Evolutionary conservation across 192 early-diverging fungal species (phyloP), one percentile per base, ranked within the genome.

Genomic region (Umbelopsis sp.): DNA sequence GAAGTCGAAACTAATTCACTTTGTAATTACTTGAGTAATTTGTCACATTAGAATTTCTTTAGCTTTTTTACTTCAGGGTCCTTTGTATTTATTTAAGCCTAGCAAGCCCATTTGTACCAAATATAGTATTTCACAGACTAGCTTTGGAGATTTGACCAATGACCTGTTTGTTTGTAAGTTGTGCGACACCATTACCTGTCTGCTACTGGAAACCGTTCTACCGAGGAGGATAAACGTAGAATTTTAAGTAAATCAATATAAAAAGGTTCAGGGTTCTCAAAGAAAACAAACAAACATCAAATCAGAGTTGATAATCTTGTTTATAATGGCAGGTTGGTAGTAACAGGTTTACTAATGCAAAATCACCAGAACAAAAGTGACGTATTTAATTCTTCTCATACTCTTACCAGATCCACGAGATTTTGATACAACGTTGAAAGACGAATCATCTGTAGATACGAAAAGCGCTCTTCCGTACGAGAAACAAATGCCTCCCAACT

Each of bases 151-250:
- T 41, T 4, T 6, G 0, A 41, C 27, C 27, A 41, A 37, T 41
- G 37, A 41, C 4, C 2, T 35, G 4, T 61, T 61, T 25, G 16
- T 61, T 12, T 61, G 16, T 61, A 30, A 35, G 27, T 3, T 37
- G 12, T 4, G 4, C 12, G 48, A 49, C 15, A 20, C 4, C 48
- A 49, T 18, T 49, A 16, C 15, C 48, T 61, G 13, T 18, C 33
- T 61, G 27, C 25, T 55, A 21, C 52, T 27, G 13, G 8, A 27
- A 15, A 21, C 3, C 35, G 55, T 61, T 61, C 55, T 61, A 61
- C 55, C 55, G 55, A 33, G 55, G 55, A 33, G 30, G 55, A 35
- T 61, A 35, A 16, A 12, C 55, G 30, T 35, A 35, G 13, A 61
- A 61, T 61, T 61, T 61, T 35, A 11, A 35, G 30, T 16, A 10